Conservation (phyloP, 1,139 yeast species). For the Sugiyamaella pinicola region DNA sequence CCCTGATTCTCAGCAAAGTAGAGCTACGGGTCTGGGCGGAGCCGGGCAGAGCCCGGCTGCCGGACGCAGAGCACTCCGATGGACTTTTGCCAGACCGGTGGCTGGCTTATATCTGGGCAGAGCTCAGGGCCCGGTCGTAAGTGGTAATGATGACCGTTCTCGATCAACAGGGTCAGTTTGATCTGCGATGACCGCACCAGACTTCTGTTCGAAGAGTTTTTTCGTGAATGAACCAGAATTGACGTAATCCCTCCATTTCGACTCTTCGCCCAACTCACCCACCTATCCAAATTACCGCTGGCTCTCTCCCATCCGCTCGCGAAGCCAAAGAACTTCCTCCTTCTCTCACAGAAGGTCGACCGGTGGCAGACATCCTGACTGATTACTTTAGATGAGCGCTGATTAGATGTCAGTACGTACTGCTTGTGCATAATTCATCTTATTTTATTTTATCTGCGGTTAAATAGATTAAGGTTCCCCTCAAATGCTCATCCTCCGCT, state of each 20-base stretch:
- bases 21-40: conserved; percentile 11
- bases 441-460: neutral
- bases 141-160: neutral
- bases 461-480: neutral
- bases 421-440: neutral
- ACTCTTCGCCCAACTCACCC: neutral
- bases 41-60: conserved; percentile 1
- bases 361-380: no score
- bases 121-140: neutral
- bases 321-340: no score
- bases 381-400: no score
- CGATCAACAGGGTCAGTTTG: neutral
- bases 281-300: no score
- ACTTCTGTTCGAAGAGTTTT: no score
- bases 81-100: neutral
- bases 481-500: neutral
- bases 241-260: no score
- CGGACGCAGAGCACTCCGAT: conserved; percentile 8
- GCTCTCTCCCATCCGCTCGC: no score
- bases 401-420: no score
- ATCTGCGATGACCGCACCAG: neutral
- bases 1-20: neutral
- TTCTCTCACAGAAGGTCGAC: no score
- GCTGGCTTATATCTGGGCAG: neutral
- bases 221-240: no score